Evolutionary conservation across 108 stramenopile species (phyloP).

Genomic region (Seminavis robusta): DNA sequence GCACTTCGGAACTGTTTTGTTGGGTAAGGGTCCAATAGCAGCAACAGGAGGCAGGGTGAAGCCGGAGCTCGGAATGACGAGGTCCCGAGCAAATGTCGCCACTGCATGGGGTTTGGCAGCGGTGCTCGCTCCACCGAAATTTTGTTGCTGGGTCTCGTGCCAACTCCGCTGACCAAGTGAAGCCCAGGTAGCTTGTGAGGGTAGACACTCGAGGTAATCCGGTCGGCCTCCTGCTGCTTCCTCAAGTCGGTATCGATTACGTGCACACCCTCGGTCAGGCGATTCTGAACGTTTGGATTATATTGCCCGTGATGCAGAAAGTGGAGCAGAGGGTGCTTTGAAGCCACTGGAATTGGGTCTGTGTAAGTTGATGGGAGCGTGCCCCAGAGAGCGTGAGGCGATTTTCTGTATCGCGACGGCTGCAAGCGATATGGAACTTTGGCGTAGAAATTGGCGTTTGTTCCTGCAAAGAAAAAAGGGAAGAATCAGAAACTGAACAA

Average conservation of each 20-base stretch:
- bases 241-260: constrained; percentile 84
- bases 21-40: constrained; percentile 86
- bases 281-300: constrained; percentile 17
- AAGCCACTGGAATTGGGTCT: constrained; percentile 13
- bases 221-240: constrained; percentile 77
- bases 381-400: constrained; percentile 87
- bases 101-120: constrained; percentile 54
- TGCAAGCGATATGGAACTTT: constrained; percentile 68
- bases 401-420: constrained; percentile 62
- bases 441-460: constrained; percentile 69
- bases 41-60: constrained; percentile 64
- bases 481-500: background rate
- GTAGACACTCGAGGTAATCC: constrained; percentile 51
- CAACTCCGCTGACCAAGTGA: constrained; percentile 70
- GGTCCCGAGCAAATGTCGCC: constrained; percentile 55
- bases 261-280: constrained; percentile 42
- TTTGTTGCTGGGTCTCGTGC: too few species aligned
- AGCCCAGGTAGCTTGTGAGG: constrained; percentile 76
- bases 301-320: too few species aligned
- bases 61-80: constrained; percentile 76
- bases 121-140: constrained; percentile 29
- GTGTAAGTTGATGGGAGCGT: constrained; percentile 60
- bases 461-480: constrained; percentile 21
- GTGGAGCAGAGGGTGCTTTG: constrained; percentile 49
- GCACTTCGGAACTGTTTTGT: constrained; percentile 76